Evolutionary conservation across 768 basidiomycete species (phyloP), one percentile per base, ranked within the genome.

Genomic region (Amanita polypyramis): DNA sequence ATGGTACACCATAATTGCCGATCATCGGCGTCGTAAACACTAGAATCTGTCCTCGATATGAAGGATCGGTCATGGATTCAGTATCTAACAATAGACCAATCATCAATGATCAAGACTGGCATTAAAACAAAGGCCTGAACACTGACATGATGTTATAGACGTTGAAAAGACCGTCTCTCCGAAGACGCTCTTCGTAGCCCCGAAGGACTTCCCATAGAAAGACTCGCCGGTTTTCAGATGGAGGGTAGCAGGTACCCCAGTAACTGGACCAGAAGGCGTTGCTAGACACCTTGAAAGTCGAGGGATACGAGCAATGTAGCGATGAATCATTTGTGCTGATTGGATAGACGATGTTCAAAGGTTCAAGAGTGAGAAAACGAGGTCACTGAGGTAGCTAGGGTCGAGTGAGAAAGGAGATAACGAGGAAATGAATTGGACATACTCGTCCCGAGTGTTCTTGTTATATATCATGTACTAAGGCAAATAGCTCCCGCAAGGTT

Each of bases 161-260:
- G 96, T 99, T 11, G 92, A 95, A 67, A 99, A 99, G 23, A 99
- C 96, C 1, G 95, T 96, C 73, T 99, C 96, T 45, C 96, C 96
- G 67, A 78, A 98, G 46, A 82, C 79, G 60, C 88, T 92, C 58
- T 73, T 81, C 37, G 82, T 80, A 20, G 87, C 82, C 54, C 96
- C 96, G 62, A 99, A 99, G 4, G 85, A 85, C 35, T 79, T 78
- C 17, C 96, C 96, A 43, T 70, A 60, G 76, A 96, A 99, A 6
- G 87, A 86, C 66, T 99, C 85, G 42, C 96, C 96, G 12, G 88
- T 82, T 67, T 94, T 93, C 43, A 99, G 75, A 67, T 97, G 94
- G 21, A 99, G 74, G 1, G 80, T 73, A 5, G 94, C 96, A 10
- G 95, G 94, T 12, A 77, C 52, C 14, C 70, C 60, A 34, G 66